Percentiles rank a stretch among this genome's conserved stretches.
phyloP scores from a whole-genome alignment of 257 asterid species.

The Misopates orontium region DNA sequence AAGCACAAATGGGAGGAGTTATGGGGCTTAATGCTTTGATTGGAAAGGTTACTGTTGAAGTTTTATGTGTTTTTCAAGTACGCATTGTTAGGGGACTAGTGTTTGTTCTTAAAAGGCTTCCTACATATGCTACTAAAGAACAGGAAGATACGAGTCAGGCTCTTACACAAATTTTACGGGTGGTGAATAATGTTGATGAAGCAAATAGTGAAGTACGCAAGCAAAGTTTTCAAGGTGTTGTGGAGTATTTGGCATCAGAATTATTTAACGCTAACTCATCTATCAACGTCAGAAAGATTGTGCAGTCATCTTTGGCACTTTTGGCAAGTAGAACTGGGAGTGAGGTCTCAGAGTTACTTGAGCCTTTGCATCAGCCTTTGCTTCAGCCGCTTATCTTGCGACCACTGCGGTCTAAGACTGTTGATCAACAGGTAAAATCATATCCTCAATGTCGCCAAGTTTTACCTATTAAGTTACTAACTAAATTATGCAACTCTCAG shows the following conservation, averaged over 20 bases:
- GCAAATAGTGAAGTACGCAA: slow-evolving; percentile 92
- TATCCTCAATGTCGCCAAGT: slow-evolving; percentile 25
- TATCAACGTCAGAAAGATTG: slow-evolving; percentile 82
- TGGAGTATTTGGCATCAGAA: slow-evolving; percentile 91
- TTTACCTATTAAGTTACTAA: slow-evolving; percentile 30
- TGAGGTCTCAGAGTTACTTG: slow-evolving; percentile 98
- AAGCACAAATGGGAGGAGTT: slow-evolving; percentile 98
- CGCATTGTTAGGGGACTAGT: slow-evolving; percentile 86
- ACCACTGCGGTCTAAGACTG: slow-evolving; percentile 88
- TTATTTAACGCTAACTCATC: slow-evolving; percentile 87
- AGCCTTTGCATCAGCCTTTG: slow-evolving; percentile 86
- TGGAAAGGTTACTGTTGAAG: slow-evolving; percentile 94
- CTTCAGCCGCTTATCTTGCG: slow-evolving; percentile 95
- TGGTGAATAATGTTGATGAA: slow-evolving; percentile 95
- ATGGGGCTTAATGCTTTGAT: slow-evolving; percentile 96
- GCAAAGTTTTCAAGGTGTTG: slow-evolving; percentile 96
- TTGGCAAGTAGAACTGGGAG: slow-evolving; percentile 98
- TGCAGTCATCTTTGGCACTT: slow-evolving; percentile 98
- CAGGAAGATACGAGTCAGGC: slow-evolving; percentile 98
- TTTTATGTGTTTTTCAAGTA: slow-evolving; percentile 82
- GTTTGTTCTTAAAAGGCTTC: slow-evolving; percentile 95
- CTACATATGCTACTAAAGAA: slow-evolving; percentile 87
- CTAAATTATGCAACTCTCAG: slow-evolving; percentile 41
- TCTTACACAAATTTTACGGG: slow-evolving; percentile 94
- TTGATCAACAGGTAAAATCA: slow-evolving; percentile 88